Evolutionary conservation across 1,139 yeast genomes (phyloP), one percentile per base, ranked within the genome.

Genomic region (Scheffersomyces insectosa): DNA sequence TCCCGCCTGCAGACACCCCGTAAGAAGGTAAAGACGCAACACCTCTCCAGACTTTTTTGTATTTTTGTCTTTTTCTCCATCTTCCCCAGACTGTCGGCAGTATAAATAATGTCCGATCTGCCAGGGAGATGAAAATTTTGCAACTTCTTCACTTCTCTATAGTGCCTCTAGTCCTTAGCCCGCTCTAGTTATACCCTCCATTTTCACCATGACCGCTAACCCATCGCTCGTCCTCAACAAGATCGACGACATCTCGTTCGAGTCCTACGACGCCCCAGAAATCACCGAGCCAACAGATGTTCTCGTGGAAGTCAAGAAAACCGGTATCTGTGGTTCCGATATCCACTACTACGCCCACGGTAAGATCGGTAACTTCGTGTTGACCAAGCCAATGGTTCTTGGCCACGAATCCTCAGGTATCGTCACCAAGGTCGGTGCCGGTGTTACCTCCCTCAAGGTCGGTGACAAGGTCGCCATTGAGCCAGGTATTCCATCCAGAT

Each of bases 301-400:
- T 37, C 78, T 85, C 54, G 80, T 89, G 25, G 83, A 83, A 42
- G 85, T 89, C 52, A 83, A 82, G 60, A 72, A 77, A 53, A 89
- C 96, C 0, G 97, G 97, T 40, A 83, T 89, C 49, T 89, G 97
- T 64, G 96, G 96, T 4, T 83, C 90, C 4, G 96, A 88, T 62
- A 85, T 88, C 49, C 96, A 88, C 59, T 89, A 85, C 72, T 88
- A 83, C 58, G 79, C 82, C 39, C 86, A 84, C 52, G 96, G 96
- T 25, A 75, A 76, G 47, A 86, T 88, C 57, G 96, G 96, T 13
- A 78, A 81, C 14, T 85, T 83, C 51, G 77, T 79, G 5, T 79
- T 85, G 57, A 74, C 75, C 44, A 68, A 70, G 37, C 87, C 86
- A 45, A 83, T 83, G 84, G 86, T 85, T 14, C 70, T 85, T 51